Evolutionary conservation across 2,329 filamentous ascomycete genomes (phyloP), one percentile per base, ranked within the genome.

Genomic region (Phoma herbarum): DNA sequence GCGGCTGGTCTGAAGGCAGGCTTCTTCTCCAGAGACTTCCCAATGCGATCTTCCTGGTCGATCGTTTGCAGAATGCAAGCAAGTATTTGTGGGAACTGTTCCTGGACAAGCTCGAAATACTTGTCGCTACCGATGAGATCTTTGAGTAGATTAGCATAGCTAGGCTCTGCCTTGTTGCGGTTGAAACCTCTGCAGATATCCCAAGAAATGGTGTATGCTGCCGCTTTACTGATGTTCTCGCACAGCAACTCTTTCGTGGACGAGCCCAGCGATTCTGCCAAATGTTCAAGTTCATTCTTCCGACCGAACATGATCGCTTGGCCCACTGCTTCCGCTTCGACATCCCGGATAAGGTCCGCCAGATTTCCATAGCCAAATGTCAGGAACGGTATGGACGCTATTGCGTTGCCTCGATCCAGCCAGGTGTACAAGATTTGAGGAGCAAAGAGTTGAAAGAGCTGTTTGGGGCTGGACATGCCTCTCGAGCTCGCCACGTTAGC

Each of bases 341-440:
- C 86, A 59, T 91, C 87, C 6, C 77, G 71, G 2, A 97, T 76
- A 51, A 99, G 84, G 4, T 91, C 88, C 18, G 82, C 75, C 2
- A 98, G 83, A 16, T 79, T 86, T 1, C 77, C 58, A 71, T 96
- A 99, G 1, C 88, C 90, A 75, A 99, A 99, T 2, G 95, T 90
- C n/a, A 83, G 81, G 70, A 86, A 97, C 0, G 95, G 94, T 47
- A 99, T 90, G 29, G 69, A 59, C 42, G 72, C 62, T 7, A 55
- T 46, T 14, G 51, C 66, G n/a, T 85, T 81, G 8, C 67, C 68
- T 29, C 97, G 80, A 61, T 92, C 87, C 3, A 96, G 85, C 94
- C 93, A 99, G 0, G 93, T 97, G 72, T 92, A 97, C 3, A 98
- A 81, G 7, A 99, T 83, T 70, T 99, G 95, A 2, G 93, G 88